These are phyloP conservation scores for Cladophialophora chaetospira DNA, from an alignment of 2,329 filamentous ascomycete species.

Conservation along the genomic window DNA sequence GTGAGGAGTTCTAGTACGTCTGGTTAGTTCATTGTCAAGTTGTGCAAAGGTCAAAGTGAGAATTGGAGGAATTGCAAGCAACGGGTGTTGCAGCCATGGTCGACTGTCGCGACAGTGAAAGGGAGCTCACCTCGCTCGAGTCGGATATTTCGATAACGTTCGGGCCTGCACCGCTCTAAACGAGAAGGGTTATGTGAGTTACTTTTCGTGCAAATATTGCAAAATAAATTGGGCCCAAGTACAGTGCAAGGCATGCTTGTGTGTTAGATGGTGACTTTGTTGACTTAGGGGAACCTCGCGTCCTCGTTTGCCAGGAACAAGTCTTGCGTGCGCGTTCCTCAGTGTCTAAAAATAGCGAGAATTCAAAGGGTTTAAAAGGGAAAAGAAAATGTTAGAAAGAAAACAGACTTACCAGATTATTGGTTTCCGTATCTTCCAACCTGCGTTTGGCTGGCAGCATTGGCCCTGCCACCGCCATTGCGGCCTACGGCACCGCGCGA, in stretches of 20 bases:
- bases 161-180: not conserved
- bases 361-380: not conserved
- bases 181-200: not conserved
- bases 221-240: not conserved
- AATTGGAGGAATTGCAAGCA: no score
- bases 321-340: no score
- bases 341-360: not conserved
- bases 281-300: no score
- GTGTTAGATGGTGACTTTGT: not conserved
- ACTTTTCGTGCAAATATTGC: not conserved
- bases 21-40: not conserved
- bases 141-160: not conserved
- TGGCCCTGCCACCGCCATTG: not conserved
- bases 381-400: not conserved
- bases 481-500: not conserved
- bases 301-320: no score
- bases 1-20: no score
- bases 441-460: not conserved
- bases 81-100: no score
- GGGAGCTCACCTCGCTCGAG: conserved; percentile 1
- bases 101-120: no score
- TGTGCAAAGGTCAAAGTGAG: not conserved
- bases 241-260: not conserved
- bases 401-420: not conserved
- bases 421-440: not conserved